Evolutionary conservation across 768 basidiomycete species (phyloP).

Genomic region (Steccherinum ochraceum): DNA sequence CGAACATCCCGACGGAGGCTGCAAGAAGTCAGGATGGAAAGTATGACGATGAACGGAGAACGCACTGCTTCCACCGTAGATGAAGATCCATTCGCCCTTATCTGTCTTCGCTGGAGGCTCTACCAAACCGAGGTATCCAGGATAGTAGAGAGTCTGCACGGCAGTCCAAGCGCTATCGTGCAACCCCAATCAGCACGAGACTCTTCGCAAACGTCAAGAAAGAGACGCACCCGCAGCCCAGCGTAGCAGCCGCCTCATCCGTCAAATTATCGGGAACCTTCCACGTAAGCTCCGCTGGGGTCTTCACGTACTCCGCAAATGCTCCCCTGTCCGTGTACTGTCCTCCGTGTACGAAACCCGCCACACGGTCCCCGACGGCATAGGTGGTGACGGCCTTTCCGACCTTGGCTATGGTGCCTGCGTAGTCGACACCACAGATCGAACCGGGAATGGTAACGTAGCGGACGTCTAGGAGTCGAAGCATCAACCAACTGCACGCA

Average conservation of each 20-base stretch:
- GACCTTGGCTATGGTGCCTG: slow-evolving; percentile 18
- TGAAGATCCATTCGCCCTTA: slow-evolving; percentile 17
- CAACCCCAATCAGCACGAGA: no score
- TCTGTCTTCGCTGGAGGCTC: no score
- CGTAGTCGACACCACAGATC: slow-evolving; percentile 22
- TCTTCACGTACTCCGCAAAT: slow-evolving; percentile 23
- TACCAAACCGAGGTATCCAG: no score
- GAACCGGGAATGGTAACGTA: slow-evolving; percentile 11
- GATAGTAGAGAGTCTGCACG: no score
- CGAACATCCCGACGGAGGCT: slow-evolving; percentile 30
- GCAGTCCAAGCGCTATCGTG: no score
- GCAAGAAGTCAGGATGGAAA: slow-evolving; percentile 8
- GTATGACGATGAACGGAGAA: not conserved
- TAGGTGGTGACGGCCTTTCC: slow-evolving; percentile 11
- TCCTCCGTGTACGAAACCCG: slow-evolving; percentile 21
- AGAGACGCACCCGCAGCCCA: no score
- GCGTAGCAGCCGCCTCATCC: no score
- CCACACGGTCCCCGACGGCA: slow-evolving; percentile 21
- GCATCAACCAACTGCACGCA: not conserved
- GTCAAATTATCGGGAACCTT: no score
- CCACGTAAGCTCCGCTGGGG: no score
- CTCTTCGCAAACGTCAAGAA: no score
- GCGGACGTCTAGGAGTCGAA: slow-evolving; percentile 7
- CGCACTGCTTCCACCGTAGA: slow-evolving; percentile 23
- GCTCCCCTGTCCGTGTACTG: slow-evolving; percentile 18